Base-by-base conservation (phyloP, 2,329 filamentous ascomycete species). In the Cordyceps cicadae region DNA sequence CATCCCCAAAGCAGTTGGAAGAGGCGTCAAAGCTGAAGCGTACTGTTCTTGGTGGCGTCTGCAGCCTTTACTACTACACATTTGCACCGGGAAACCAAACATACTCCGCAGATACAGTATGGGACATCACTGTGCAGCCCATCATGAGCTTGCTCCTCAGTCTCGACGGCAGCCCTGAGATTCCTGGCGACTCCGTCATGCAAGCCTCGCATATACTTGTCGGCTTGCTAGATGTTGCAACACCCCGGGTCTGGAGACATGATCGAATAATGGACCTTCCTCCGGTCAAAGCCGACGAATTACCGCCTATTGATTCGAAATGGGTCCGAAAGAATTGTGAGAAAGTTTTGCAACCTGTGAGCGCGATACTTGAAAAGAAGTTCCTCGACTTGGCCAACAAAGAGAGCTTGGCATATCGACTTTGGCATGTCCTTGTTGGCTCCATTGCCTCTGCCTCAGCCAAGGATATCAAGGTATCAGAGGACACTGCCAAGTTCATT, bases 381-480 rank as follows among this genome's bases (percentile, higher is more conserved):
- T 86, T 90, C 54, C 76, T 81, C 57, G 83, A 84, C 17, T 69
- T 93, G n/a, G 79, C 82, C 9, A 78, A 84, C 54, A 78, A 82
- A 1, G 81, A 81, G 19, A 89, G 83, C 64, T 66, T 73, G 11
- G 70, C 76, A 0, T 77, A 74, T 54, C 76, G 74, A 8, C 77
- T 90, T 43, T 90, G 87, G 87, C 71, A 76, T 32, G 77, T 81
- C 1, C 76, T 91, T 14, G 77, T 90, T 49, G 75, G 77, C 3
- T 83, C 87, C 1, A 77, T 92, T 29, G 81, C 85, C 2, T 81
- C 82, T 54, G 88, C 89, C 45, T 87, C 87, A 26, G 82, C 81
- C 48, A 96, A 96, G 73, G 94, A 99, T 72, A 88, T 99, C 66
- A 96, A 93, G 67, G 87, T 92, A 7, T 92, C 91, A 0, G 82